Conservation (phyloP, 176 grass and related monocot genomes). For the Poa pratensis region DNA sequence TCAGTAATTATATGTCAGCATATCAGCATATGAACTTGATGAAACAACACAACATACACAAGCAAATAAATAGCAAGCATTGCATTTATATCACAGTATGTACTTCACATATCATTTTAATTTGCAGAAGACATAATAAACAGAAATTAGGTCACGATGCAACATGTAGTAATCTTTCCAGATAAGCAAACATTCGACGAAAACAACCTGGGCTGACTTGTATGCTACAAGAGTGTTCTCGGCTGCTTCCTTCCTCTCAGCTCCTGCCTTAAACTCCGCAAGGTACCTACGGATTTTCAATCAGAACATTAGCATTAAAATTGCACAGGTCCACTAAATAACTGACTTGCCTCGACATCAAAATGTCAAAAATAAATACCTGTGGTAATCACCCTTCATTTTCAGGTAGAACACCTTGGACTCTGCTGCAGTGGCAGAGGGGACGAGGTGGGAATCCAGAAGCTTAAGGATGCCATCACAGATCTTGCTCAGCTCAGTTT, state of each 20-base stretch:
- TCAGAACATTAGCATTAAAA: neutral
- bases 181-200: neutral
- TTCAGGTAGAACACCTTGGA: constrained; percentile 71
- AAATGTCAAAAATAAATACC: constrained; percentile 37
- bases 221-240: constrained; percentile 58
- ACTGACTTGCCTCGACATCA: neutral
- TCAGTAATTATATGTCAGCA: neutral
- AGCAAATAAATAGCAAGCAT: neutral
- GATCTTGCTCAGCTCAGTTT: constrained; percentile 56
- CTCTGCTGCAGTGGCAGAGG: constrained; percentile 49
- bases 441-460: constrained; percentile 58
- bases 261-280: constrained; percentile 59
- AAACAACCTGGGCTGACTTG: constrained; percentile 58
- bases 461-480: constrained; percentile 71
- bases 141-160: neutral
- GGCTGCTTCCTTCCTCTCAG: constrained; percentile 65
- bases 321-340: neutral
- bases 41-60: neutral
- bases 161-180: neutral
- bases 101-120: neutral
- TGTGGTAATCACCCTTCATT: constrained; percentile 73
- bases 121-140: neutral
- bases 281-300: constrained; percentile 55
- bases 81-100: neutral
- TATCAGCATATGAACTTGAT: neutral